Conservation (phyloP, 176 grass and related monocot species). For the Typha latifolia region DNA sequence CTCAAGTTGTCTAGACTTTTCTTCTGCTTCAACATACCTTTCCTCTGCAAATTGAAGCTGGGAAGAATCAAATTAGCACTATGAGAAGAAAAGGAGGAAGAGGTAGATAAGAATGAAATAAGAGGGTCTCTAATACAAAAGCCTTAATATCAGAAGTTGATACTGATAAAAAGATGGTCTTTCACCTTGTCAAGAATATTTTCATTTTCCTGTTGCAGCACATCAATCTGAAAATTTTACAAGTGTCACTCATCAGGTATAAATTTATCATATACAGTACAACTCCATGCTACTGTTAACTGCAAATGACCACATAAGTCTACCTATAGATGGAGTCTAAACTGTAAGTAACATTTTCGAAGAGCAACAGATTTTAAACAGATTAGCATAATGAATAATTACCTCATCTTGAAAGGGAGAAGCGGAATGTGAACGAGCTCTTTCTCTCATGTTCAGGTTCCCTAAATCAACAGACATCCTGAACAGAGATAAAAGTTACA, state of each 20-base stretch:
- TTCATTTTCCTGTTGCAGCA: conserved; percentile 62
- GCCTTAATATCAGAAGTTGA: conserved; percentile 5
- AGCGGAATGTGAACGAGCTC: conserved; percentile 24
- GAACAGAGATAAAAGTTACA: conserved; percentile 9
- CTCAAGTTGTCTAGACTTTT: conserved; percentile 44
- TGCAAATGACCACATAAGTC: too few species aligned
- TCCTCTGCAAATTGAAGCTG: conserved; percentile 74
- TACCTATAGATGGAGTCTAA: too few species aligned
- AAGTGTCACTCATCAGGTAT: not conserved
- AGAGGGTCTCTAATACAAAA: not conserved
- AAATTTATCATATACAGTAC: not conserved
- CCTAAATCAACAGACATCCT: conserved; percentile 96
- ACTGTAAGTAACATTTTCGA: not conserved
- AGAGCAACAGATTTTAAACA: not conserved
- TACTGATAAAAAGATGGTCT: conserved; percentile 11
- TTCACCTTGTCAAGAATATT: conserved; percentile 64
- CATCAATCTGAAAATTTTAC: conserved; percentile 48
- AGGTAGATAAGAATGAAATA: conserved; percentile 2
- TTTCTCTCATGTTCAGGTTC: conserved; percentile 43
- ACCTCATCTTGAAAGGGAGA: conserved; percentile 77
- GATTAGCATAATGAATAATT: conserved; percentile 25
- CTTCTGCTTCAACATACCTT: conserved; percentile 50
- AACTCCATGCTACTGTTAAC: too few species aligned
- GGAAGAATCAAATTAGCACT: conserved; percentile 32
- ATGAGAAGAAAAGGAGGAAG: conserved; percentile 16